Base-by-base conservation (phyloP, 176 grass and related monocot species). In the Oryza meyeriana region DNA sequence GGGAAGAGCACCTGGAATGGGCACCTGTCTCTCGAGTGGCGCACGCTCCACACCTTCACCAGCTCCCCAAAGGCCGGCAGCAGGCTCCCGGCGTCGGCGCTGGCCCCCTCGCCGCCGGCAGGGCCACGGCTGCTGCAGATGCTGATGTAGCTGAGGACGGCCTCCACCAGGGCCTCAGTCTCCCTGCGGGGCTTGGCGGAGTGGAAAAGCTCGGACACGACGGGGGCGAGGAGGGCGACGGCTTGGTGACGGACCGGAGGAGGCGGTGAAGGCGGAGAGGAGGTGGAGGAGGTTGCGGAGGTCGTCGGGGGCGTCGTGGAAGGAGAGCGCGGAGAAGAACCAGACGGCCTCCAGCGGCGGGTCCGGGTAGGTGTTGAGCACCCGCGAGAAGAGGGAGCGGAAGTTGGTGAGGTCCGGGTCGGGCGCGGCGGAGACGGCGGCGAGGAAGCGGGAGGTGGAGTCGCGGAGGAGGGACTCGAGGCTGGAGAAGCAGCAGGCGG, bases 311-410 rank as follows among this genome's bases (percentile, higher is more conserved):
- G 85, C 28, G 84, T 98, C 93, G 74, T 93, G 96, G 84, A 92
- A 98, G 67, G 88, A 79, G 50, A 98, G 84, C 32, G 93, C 93
- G 64, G 93, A 88, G 82, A 95, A 99, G 72, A 99, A 93, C 96
- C 97, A 99, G 82, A 99, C 59, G 12, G 90, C 84, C 87, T 95
- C 93, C 5, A 99, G 91, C 24, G 97, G 89, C 0, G 97, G 93
- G 79, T 99, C 93, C 72, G 85, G 34, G 80, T 82, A 94, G 31
- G 77, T 74, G 67, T 85, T 92, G 55, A 99, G 80, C 22, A 99
- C 79, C 44, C 89, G 93, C 35, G 87, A 95, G 90, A 93, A 95
- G 75, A 99, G 86, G 25, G 89, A 87, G 26, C 85, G 88, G 84
- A 99, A 95, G 64, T 81, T 84, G 72, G 93, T 90, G 81, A 99